Percentiles rank a stretch among this genome's conserved stretches.
Evolutionary conservation across 2,329 filamentous ascomycete genomes (phyloP).

Genomic region (Scedosporium minutisporum): DNA sequence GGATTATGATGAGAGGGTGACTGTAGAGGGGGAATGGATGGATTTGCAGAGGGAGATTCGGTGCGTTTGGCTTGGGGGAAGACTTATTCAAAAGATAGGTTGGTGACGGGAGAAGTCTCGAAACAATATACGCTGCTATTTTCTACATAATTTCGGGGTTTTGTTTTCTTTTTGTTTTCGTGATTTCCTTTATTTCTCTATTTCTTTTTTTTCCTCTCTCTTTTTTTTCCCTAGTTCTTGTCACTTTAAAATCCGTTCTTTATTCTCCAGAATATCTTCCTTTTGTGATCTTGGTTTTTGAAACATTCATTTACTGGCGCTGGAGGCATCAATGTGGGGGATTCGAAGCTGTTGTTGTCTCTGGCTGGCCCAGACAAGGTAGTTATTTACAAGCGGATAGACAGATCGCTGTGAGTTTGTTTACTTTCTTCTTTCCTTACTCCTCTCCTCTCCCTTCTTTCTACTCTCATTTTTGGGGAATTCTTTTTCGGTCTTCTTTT

Average conservation of each 20-base stretch:
- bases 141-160: neutral
- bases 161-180: neutral
- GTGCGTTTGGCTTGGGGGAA: neutral
- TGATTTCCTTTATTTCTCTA: neutral
- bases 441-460: neutral
- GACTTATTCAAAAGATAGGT: neutral
- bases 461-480: neutral
- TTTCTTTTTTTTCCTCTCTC: neutral
- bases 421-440: neutral
- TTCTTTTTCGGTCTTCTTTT: neutral
- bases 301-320: too few relatives aligned
- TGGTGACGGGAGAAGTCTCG: neutral
- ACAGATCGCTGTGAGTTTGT: neutral
- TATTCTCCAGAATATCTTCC: neutral
- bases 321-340: too few relatives aligned
- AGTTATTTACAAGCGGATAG: too few relatives aligned
- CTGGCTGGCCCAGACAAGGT: too few relatives aligned
- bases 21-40: constrained; percentile 39
- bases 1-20: constrained; percentile 54
- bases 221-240: neutral
- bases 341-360: too few relatives aligned
- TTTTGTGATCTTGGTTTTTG: too few relatives aligned
- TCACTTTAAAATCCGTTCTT: neutral
- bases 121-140: neutral
- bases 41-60: neutral